Evolutionary conservation across 148 eudicot genomes (phyloP).

Genomic region (Beta vulgaris): DNA sequence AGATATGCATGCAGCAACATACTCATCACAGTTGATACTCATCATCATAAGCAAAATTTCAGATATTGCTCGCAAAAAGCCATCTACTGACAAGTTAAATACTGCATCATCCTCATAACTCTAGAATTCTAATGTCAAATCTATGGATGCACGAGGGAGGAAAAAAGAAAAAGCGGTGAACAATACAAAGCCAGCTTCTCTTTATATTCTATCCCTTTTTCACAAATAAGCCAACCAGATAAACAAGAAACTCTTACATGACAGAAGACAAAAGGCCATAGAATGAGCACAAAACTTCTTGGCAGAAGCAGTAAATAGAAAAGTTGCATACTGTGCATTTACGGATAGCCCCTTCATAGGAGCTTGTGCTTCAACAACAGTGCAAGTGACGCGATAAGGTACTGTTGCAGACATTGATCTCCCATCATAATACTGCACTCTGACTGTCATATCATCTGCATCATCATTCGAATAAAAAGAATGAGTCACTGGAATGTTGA

Average conservation of each 20-base stretch:
- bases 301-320: neutral
- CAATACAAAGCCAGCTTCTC: neutral
- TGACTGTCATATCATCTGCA: slow-evolving; percentile 82
- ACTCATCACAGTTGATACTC: neutral
- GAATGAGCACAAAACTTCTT: neutral
- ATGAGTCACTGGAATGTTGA: neutral
- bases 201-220: neutral
- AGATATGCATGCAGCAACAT: neutral
- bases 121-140: neutral
- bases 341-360: slow-evolving; percentile 73
- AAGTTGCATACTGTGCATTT: slow-evolving; percentile 60
- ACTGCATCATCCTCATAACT: neutral
- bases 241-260: neutral
- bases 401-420: slow-evolving; percentile 79
- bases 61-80: neutral
- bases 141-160: neutral
- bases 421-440: slow-evolving; percentile 66
- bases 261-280: neutral
- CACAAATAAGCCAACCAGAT: neutral
- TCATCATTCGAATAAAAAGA: slow-evolving; percentile 5
- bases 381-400: slow-evolving; percentile 85
- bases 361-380: slow-evolving; percentile 74
- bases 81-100: neutral
- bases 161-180: neutral
- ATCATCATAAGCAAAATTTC: neutral